Conservation (phyloP, 345 rosid species). For the Streptanthus diversifolius region DNA sequence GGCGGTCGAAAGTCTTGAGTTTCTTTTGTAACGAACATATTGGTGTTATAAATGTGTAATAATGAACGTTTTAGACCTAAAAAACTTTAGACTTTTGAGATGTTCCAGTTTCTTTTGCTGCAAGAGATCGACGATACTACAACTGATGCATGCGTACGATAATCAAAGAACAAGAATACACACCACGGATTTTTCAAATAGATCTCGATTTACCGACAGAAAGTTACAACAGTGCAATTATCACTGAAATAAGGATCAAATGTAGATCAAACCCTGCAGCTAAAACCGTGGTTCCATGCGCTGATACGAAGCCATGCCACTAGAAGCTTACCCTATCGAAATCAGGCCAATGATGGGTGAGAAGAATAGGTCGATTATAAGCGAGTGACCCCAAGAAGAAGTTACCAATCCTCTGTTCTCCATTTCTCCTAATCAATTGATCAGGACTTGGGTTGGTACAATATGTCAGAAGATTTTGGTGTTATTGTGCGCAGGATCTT, state of each 20-base stretch:
- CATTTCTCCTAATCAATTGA: conserved; percentile 60
- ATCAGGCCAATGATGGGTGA: conserved; percentile 63
- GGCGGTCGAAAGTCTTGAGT: conserved; percentile 47
- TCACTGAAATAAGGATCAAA: neutral
- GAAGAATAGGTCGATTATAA: conserved; percentile 62
- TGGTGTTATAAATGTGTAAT: conserved; percentile 3
- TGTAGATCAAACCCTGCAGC: neutral
- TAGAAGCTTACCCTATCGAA: conserved; percentile 45
- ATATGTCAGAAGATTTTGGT: conserved; percentile 48
- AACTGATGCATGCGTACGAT: neutral
- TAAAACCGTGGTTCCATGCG: neutral
- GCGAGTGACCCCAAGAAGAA: conserved; percentile 71
- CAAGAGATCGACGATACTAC: neutral
- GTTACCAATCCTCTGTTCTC: conserved; percentile 71
- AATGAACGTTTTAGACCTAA: neutral
- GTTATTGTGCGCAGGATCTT: too few species aligned
- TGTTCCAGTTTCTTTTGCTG: neutral
- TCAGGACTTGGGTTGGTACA: conserved; percentile 59
- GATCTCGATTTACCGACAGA: neutral
- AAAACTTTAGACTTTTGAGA: neutral
- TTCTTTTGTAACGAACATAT: neutral
- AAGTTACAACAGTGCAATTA: neutral
- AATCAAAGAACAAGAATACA: neutral
- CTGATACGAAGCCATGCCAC: conserved; percentile 56
- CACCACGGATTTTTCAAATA: neutral